Evolutionary conservation across 345 rosid genomes (phyloP), one percentile per base, ranked within the genome.

Genomic region (Barbarea vulgaris): DNA sequence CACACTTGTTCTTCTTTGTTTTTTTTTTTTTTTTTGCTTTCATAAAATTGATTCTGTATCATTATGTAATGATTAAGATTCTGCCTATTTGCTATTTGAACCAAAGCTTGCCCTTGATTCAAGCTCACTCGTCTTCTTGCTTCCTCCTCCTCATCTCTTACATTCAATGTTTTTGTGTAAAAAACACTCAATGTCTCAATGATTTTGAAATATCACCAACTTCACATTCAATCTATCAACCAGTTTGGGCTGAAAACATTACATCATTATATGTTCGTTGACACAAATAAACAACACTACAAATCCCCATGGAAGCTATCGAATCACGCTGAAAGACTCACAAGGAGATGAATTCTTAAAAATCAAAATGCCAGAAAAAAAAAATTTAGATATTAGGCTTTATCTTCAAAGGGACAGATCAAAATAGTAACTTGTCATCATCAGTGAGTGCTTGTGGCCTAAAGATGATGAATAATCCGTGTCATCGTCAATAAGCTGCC

Each of bases 401-500:
- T 67, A 37, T 57, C 60, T 67, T 67, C 24, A 27, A n/a, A 65
- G 39, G 52, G 7, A 59, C 61, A 59, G 31, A 59, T 68, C 47
- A 64, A 75, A 66, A 67, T 47, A 41, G 67, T 27, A 34, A 12
- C 12, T 34, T 18, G 15, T 25, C 42, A 25, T 53, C 37, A 33
- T 64, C 48, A 55, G 27, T 18, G 33, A 7, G 24, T 67, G 44
- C 6, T 7, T 13, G 50, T 62, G 21, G 51, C 41, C 70, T 76
- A 76, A 13, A 42, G 59, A 71, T 59, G 19, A 62, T 33, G 75
- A 76, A 62, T 6, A 1, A 69, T 61, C 48, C 24, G 30, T 52
- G 79, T 41, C 50, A 62, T 25, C 31, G 39, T 61, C 64, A 69
- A 13, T 18, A 76, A n/a, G 75, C 65, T 69, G 9, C 36, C 28